Evolutionary conservation across 176 grass and related monocot species (phyloP).

Genomic region (Aegilops umbellulata): DNA sequence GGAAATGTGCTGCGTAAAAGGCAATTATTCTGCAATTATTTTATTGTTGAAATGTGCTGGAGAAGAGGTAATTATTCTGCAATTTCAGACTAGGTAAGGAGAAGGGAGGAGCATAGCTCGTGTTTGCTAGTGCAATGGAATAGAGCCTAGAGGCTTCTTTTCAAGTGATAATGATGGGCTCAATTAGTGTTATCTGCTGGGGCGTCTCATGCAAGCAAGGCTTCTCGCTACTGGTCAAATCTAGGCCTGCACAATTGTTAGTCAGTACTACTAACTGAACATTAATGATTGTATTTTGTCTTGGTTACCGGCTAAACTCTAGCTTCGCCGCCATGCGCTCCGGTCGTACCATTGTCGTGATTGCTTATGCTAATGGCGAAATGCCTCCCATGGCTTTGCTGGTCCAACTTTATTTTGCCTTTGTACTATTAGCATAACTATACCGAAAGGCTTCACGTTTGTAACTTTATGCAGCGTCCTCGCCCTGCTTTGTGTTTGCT

Average conservation of each 20-base stretch:
- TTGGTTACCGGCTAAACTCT: no score
- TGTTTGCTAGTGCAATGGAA: slow-evolving; percentile 4
- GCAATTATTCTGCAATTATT: slow-evolving; percentile 2
- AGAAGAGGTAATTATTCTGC: not conserved
- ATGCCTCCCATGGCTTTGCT: no score
- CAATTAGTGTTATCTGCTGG: not conserved
- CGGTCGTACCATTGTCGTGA: no score
- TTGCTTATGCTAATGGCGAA: no score
- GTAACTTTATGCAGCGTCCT: not conserved
- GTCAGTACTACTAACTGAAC: no score
- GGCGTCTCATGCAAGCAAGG: not conserved
- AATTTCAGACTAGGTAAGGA: not conserved
- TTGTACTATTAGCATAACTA: no score
- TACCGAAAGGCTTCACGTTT: not conserved
- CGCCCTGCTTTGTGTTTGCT: not conserved
- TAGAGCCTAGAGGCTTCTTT: not conserved
- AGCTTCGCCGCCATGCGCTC: no score
- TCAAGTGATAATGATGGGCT: not conserved
- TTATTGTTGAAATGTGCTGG: not conserved
- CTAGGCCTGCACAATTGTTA: not conserved
- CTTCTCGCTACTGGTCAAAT: not conserved
- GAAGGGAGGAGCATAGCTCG: not conserved
- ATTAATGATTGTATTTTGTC: no score
- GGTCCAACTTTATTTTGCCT: no score
- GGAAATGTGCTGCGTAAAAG: not conserved